Base-by-base conservation (phyloP, 179 eudicot genomes). In the Silene noctiflora region DNA sequence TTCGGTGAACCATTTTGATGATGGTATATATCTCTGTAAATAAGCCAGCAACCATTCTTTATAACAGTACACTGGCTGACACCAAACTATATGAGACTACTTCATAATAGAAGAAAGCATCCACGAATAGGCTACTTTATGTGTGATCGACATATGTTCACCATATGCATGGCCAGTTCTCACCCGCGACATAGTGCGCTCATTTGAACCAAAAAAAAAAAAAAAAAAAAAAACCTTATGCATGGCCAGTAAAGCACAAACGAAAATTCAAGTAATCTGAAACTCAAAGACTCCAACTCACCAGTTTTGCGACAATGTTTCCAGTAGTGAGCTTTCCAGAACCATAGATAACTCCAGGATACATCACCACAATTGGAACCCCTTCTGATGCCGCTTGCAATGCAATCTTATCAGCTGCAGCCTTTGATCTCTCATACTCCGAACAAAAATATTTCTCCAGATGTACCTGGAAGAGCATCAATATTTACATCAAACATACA, bases 271-370 rank as follows among this genome's bases (percentile, higher is more conserved):
- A 20, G 31, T 4, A 62, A 29, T 25, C 9, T 24, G n/a, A 42
- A 4, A 31, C 75, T 2, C 56, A 48, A 10, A 55, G 16, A 61
- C 33, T 17, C 58, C 21, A 8, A 13, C 77, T 86, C 86, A 93
- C 99, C 96, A 95, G 25, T 68, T 56, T 85, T 11, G 97, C 95
- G 21, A 95, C 90, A 4, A 79, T 35, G 81, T 95, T 95, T 33
- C 97, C 99, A 66, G 90, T 59, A 0, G 99, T 93, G 75, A 90
- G 83, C 80, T 95, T 95, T 65, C 98, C 98, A 2, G 97, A 84
- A 79, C 99, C 99, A 60, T 91, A 95, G 31, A 95, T 83, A 78
- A 95, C 98, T 71, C 99, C 99, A 5, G 99, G 98, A 81, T 93
- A 95, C 58, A 95, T 85, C 4, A 83, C 79, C 77, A 95, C 88